phyloP scores from a whole-genome alignment of 2,329 filamentous ascomycete genomes.

The Xylaria sp. region DNA sequence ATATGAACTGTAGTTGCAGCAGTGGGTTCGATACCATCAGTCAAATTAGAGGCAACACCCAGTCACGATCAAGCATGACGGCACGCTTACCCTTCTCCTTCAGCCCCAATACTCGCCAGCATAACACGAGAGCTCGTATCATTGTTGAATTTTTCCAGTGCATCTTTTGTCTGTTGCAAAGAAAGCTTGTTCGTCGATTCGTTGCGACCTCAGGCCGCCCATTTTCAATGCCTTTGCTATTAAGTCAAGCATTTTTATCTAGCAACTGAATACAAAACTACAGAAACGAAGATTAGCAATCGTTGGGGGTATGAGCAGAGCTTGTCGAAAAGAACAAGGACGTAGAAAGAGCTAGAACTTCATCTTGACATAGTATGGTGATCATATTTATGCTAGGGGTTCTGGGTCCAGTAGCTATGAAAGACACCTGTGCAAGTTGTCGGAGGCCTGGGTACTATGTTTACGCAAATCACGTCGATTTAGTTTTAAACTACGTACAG shows the following conservation, averaged over 20 bases:
- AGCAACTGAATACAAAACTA: constrained; percentile 24
- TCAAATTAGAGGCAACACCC: neutral
- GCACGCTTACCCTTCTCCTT: constrained; percentile 46
- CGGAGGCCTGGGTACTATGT: no score
- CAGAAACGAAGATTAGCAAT: constrained; percentile 39
- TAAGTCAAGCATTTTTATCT: constrained; percentile 49
- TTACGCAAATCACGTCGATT: no score
- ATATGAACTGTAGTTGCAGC: constrained; percentile 47
- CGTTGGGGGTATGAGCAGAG: constrained; percentile 15
- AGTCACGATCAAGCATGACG: neutral
- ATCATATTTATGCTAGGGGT: no score
- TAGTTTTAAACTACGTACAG: no score
- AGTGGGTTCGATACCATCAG: constrained; percentile 45
- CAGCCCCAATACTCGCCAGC: constrained; percentile 49
- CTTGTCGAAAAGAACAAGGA: constrained; percentile 7
- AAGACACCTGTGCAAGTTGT: no score
- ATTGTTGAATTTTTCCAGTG: constrained; percentile 37
- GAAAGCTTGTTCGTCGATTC: constrained; percentile 47
- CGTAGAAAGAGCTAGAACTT: neutral
- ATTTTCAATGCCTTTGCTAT: constrained; percentile 36
- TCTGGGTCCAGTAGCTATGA: no score
- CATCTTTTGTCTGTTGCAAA: constrained; percentile 21
- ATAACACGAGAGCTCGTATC: constrained; percentile 45
- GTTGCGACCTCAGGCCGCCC: constrained; percentile 31
- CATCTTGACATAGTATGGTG: no score